A percentile compares a stretch with the other conserved stretches of the same genome.
These are phyloP conservation scores for Takashimella koratensis DNA, from an alignment of 1,284 basidiomycete species.

Conservation along the genomic window DNA sequence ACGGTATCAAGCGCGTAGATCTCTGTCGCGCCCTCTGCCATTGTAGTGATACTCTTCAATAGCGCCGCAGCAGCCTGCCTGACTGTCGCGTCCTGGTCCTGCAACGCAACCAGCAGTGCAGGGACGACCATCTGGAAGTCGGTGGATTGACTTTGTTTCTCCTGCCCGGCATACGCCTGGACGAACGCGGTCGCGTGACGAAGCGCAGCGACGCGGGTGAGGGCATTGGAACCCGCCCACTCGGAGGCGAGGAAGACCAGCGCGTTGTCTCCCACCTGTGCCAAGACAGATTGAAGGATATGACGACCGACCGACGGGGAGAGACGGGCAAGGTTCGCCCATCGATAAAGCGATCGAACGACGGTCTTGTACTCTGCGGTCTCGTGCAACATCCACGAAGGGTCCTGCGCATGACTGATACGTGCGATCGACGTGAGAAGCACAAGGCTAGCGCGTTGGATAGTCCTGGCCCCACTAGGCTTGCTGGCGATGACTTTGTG, in stretches of 20 bases:
- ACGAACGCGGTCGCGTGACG: conserved; percentile 64
- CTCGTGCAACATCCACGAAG: conserved; percentile 24
- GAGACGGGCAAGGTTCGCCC: conserved; percentile 57
- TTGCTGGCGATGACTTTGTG: conserved; percentile 30
- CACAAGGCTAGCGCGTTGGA: conserved; percentile 28
- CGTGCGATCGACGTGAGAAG: conserved; percentile 30
- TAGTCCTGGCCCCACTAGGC: conserved; percentile 31
- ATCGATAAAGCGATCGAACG: conserved; percentile 54
- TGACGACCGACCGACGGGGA: conserved; percentile 54
- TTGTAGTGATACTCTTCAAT: conserved; percentile 31
- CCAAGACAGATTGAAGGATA: conserved; percentile 65
- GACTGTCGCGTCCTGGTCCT: conserved; percentile 54
- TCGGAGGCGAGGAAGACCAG: conserved; percentile 76
- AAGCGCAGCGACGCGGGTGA: conserved; percentile 65
- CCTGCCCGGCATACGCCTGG: conserved; percentile 48
- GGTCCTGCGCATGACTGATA: conserved; percentile 12
- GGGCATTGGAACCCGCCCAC: conserved; percentile 53
- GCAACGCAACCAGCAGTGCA: conserved; percentile 64
- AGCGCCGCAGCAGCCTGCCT: conserved; percentile 67
- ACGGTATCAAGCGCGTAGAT: conserved; percentile 80
- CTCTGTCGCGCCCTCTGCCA: conserved; percentile 46
- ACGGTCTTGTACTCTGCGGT: conserved; percentile 10
- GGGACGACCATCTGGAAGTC: conserved; percentile 88
- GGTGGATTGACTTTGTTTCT: conserved; percentile 13
- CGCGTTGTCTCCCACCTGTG: conserved; percentile 63